Evolutionary conservation across 169 alveolate species (phyloP), one percentile per base, ranked within the genome.

Genomic region (Eimeria maxima): DNA sequence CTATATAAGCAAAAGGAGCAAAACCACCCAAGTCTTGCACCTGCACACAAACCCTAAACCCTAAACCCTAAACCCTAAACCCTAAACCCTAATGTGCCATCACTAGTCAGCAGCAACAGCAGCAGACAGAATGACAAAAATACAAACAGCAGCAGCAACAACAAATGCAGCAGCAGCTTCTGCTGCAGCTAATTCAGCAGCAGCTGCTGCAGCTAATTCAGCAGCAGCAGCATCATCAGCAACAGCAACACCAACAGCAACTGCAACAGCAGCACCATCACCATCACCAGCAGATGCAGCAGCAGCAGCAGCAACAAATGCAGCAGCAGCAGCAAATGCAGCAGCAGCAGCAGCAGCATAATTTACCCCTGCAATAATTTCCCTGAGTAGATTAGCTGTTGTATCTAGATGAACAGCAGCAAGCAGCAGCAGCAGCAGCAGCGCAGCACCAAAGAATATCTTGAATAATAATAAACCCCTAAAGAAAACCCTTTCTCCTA

Each of bases 1-100:
- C 83, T 2, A 92, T 38, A 80, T 74, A 92, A 8, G 95, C 95
- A 57, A 92, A 10, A 29, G 95, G 95, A 27, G 91, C 87, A 53
- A 55, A 47, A 22, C 33, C n/a, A 10, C 95, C 95, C 11, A 92
- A 55, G 14, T 65, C 83, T 24, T 78, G 92, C 7, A 92, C 84
- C 95, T 92, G 91, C 60, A 63, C 87, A 29, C 13, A 38, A 38
- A 76, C 65, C 53, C 63, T 1, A 76, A 38, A 38, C 60, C 87
- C 38, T 42, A 76, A 76, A 76, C 53, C 87, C 80, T 69, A 69
- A 69, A 69, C 80, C 80, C 80, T 69, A 69, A 69, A 69, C 80
- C 80, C 80, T 69, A 27, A 69, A 69, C 80, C 67, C 67, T 57
- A 57, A 14, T 16, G 18, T 14, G 10, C 67, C 22, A 57, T 57